Evolutionary conservation across 208 protist species (phyloP).

Genomic region (Trypanosoma mega): DNA sequence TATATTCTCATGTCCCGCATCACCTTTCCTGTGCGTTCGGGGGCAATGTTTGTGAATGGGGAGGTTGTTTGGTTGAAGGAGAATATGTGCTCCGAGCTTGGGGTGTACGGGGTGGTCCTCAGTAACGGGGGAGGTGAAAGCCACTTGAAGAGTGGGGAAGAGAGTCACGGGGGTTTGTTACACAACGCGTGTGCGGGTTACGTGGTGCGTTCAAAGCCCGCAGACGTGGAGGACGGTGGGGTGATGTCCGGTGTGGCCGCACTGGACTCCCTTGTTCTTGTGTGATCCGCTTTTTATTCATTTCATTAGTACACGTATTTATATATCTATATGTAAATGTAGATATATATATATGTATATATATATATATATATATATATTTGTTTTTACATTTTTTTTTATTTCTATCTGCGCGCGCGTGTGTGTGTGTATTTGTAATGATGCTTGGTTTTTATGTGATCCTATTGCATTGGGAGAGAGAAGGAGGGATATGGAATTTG

Average conservation of each 20-base stretch:
- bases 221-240: slow-evolving; percentile 90
- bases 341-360: slow-evolving; percentile 6
- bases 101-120: slow-evolving; percentile 84
- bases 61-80: slow-evolving; percentile 50
- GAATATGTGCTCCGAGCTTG: slow-evolving; percentile 85
- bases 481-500: too few relatives aligned
- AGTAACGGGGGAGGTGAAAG: too few relatives aligned
- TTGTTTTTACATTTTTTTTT: slow-evolving; percentile 17
- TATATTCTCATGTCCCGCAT: slow-evolving; percentile 94
- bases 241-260: slow-evolving; percentile 93
- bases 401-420: neutral
- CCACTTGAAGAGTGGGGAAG: neutral
- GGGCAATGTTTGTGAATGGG: slow-evolving; percentile 54
- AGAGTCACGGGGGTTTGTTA: slow-evolving; percentile 6
- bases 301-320: too few relatives aligned
- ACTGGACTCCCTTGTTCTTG: slow-evolving; percentile 74
- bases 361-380: slow-evolving; percentile 12
- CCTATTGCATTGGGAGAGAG: too few relatives aligned
- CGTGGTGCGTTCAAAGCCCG: slow-evolving; percentile 91
- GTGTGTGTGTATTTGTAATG: too few relatives aligned
- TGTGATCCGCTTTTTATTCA: too few relatives aligned
- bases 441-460: too few relatives aligned
- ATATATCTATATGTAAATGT: slow-evolving; percentile 15
- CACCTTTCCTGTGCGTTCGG: slow-evolving; percentile 43
- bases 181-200: slow-evolving; percentile 80